Evolutionary conservation across 495 filamentous ascomycete genomes (phyloP), one percentile per base, ranked within the genome.

Genomic region (Xylaria grammica): DNA sequence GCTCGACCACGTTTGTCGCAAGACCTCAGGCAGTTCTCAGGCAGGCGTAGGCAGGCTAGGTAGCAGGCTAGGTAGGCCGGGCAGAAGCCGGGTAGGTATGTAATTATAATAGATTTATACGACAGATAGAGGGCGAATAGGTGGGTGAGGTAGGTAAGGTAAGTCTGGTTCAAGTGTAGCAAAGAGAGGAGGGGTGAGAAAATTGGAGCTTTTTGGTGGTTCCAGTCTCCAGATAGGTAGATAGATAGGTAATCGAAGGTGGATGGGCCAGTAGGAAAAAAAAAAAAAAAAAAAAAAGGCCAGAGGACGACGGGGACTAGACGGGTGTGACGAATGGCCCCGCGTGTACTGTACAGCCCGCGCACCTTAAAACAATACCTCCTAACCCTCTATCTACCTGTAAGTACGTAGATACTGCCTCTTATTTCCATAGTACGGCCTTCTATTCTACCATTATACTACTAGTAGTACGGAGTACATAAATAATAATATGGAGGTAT

Each of bases 171-270:
- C 17, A n/a, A 54, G 51, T 5, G 26, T 24, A 15, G 36, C n/a
- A 45, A 38, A 50, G 27, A 26, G 38, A 54, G 40, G 60, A 63
- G 60, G 60, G 60, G 60, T 55, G 60, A 55, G 60, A 63, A 63
- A 63, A 63, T 27, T 63, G 60, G 60, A 55, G 60, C 60, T 55
- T 48, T n/a, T 38, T 63, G 49, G 34, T 62, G 15, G 15, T 45
- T 34, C 49, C 50, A 53, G 49, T 54, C 24, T 42, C 48, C 6
- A 53, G 26, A 13, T 54, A 17, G 40, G 40, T 42, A 42, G 13
- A 15, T 42, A 42, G 40, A 15, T 42, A 42, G 15, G 7, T 17
- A 42, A 42, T 42, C 54, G 50, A 22, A 11, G 50, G 22, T 22
- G 17, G 53, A 57, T 34, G 22, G 24, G 34, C 32, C 13, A 42